Evolutionary conservation across 306 rosid genomes (phyloP).

Genomic region (Vicia faba): DNA sequence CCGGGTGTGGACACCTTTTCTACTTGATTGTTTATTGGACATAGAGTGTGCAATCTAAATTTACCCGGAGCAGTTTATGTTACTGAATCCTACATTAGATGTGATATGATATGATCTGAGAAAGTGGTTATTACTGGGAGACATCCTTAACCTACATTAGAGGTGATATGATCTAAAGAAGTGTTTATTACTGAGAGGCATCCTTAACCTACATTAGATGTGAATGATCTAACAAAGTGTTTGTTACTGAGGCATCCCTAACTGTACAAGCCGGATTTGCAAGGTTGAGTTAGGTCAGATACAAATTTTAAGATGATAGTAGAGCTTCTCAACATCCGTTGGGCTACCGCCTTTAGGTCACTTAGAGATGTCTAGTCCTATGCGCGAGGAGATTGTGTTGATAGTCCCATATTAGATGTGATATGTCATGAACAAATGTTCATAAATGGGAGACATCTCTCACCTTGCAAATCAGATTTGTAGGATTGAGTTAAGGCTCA

Average conservation of each 20-base stretch:
- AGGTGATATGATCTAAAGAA: background rate
- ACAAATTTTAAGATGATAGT: background rate
- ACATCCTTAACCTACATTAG: background rate
- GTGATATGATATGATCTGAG: too few relatives aligned
- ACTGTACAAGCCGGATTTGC: background rate
- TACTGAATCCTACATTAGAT: background rate
- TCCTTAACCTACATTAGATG: background rate
- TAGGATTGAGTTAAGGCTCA: background rate
- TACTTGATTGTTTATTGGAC: slow-evolving; percentile 4
- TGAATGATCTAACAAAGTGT: background rate
- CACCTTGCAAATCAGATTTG: background rate
- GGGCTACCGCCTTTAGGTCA: background rate
- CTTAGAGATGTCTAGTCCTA: background rate
- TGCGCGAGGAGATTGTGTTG: background rate
- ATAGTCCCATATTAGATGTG: background rate
- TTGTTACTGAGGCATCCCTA: background rate
- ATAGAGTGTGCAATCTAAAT: slow-evolving; percentile 9
- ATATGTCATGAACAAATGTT: background rate
- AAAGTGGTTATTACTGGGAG: too few relatives aligned
- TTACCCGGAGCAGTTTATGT: slow-evolving; percentile 1
- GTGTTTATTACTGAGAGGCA: background rate
- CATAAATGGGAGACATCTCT: background rate
- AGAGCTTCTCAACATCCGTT: background rate
- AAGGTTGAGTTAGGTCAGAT: background rate
- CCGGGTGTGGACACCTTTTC: slow-evolving; percentile 3